Evolutionary conservation across 2,329 filamentous ascomycete species (phyloP), one percentile per base, ranked within the genome.

Genomic region (Pseudophaeomoniella oleicola): DNA sequence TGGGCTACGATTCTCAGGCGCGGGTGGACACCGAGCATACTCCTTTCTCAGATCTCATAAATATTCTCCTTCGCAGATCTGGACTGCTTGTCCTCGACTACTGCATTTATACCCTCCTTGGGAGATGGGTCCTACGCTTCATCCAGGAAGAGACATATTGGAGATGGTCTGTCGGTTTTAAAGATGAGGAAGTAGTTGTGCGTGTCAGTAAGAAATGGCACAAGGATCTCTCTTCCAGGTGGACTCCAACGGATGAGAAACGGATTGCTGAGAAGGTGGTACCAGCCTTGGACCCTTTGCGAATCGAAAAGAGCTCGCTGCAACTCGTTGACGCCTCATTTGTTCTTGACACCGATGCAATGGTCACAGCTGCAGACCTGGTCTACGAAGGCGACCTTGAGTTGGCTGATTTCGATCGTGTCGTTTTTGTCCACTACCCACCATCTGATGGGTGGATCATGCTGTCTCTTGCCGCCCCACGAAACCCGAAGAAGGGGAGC

Each of bases 291-390:
- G 69, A 78, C 12, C 71, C 75, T 15, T 60, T 73, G 48, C 66
- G 77, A 36, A 64, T 88, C 48, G 64, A 70, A 46, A 94, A 92
- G 69, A 94, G 86, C 18, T 86, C 85, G 14, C 93, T 92, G 53
- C 60, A 92, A 44, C 77, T 90, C 46, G 81, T 93, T 67, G 82
- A 87, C 53, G 72, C 70, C 42, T 72, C 85, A 42, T 96, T 85
- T 79, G 82, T 93, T 55, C 63, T 94, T 41, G 86, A 94, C 54
- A 94, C 87, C 70, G 67, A 68, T 33, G 69, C 71, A 14, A 94
- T 94, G 83, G 63, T 85, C 10, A 61, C 69, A 42, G 84, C 83
- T 3, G 80, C 84, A 32, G 60, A 62, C 19, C 57, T 92, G 45
- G 70, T 86, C 2, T 78, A 84, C 44, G 64, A 16, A 55, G 65